Evolutionary conservation across 176 grass and related monocot species (phyloP).

Genomic region (Musa troglodytarum): DNA sequence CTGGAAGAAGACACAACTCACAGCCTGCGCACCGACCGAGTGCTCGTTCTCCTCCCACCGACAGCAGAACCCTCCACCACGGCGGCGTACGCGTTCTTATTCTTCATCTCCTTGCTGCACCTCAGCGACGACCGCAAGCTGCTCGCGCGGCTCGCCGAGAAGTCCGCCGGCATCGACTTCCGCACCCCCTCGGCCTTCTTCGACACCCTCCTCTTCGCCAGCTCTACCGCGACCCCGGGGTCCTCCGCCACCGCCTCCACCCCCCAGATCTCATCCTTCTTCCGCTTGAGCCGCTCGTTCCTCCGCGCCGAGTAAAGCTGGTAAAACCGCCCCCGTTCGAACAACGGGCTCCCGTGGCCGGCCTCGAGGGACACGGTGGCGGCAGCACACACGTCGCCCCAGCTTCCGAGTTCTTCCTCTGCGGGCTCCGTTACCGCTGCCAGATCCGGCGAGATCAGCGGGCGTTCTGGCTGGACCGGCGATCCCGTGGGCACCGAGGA

Average conservation of each 20-base stretch:
- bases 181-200: constrained; percentile 45
- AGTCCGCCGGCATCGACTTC: constrained; percentile 26
- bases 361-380: constrained; percentile 9
- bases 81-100: too few species aligned
- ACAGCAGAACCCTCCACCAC: too few species aligned
- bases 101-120: not conserved
- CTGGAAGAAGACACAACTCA: too few species aligned
- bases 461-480: constrained; percentile 22
- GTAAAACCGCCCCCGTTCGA: constrained; percentile 72
- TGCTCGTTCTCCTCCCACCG: too few species aligned
- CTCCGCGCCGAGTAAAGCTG: constrained; percentile 71
- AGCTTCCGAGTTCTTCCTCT: constrained; percentile 29
- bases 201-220: constrained; percentile 42
- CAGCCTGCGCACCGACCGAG: too few species aligned
- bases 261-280: constrained; percentile 33
- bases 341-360: constrained; percentile 31
- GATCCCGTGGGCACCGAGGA: constrained; percentile 35
- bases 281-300: constrained; percentile 69
- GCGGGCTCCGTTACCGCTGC: not conserved
- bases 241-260: constrained; percentile 28
- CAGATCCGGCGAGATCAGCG: constrained; percentile 28
- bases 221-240: constrained; percentile 66
- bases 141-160: not conserved
- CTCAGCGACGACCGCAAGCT: not conserved
- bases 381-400: constrained; percentile 2